Evolutionary conservation across 169 alveolate species (phyloP), one percentile per base, ranked within the genome.

Genomic region (Cryptosporidium muris): DNA sequence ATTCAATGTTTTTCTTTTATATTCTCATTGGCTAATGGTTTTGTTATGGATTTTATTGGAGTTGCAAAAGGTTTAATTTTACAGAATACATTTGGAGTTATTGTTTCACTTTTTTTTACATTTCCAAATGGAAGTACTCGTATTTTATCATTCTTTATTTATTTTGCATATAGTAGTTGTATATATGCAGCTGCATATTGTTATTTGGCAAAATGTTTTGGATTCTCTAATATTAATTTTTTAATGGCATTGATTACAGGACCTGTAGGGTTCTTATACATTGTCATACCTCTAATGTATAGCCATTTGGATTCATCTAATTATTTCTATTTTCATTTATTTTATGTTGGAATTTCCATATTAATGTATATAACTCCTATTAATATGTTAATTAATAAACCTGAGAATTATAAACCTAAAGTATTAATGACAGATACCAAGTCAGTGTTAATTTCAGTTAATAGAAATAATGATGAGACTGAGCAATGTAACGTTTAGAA

Each of bases 161-260:
- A 58, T 60, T 74, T 74, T 58, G 36, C 68, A 16, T 74, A 74
- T 25, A 40, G 74, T 5, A 74, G 85, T 49, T 74, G 85, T 9
- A 74, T 74, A 40, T 74, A 74, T 48, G 54, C 85, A 9, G 47
- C 85, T 2, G 85, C 85, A 56, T 74, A 74, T 47, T 74, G 85
- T 42, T 74, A 74, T 58, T 74, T 74, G 63, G 74, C 64, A 9
- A 68, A 74, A 74, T 74, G 85, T 12, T 74, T 74, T 58, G 85
- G 85, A 14, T 74, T 74, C 49, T 60, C 85, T 2, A 74, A 74
- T 58, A 74, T 74, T 47, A 74, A 74, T 74, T 74, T 74, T 40
- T 25, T 74, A 49, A 74, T 74, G 85, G 85, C 85, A 38, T 45
- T 74, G 45, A 74, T 68, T 47, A 74, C 85, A 25, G 85, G 74